Percentiles rank a stretch among this genome's conserved stretches.
Conservation (phyloP, 2,329 filamentous ascomycete genomes). For the Penicillium sp. region DNA sequence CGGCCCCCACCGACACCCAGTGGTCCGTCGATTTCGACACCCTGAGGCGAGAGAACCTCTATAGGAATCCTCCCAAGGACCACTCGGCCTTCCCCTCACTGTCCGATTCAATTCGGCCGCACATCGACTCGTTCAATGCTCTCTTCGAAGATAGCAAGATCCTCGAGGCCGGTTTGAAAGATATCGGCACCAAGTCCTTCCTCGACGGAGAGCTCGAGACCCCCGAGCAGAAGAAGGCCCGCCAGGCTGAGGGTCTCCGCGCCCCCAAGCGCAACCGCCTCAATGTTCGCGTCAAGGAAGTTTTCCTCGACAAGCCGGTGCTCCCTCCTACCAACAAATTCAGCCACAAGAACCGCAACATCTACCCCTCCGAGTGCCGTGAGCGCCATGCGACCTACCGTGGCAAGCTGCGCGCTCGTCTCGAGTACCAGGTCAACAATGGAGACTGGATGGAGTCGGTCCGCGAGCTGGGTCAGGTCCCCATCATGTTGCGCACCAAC, state of each 20-base stretch:
- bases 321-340: constrained; percentile 84
- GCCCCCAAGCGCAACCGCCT: constrained; percentile 71
- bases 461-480: constrained; percentile 84
- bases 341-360: constrained; percentile 76
- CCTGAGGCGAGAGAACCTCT: constrained; percentile 82
- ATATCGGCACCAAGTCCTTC: constrained; percentile 88
- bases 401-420: constrained; percentile 78
- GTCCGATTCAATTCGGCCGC: constrained; percentile 82
- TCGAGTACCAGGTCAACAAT: constrained; percentile 87
- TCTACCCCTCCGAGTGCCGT: constrained; percentile 89
- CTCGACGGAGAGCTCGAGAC: constrained; percentile 72
- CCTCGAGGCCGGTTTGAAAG: constrained; percentile 75
- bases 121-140: constrained; percentile 94
- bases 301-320: constrained; percentile 80
- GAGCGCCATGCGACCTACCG: constrained; percentile 91
- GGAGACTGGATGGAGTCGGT: constrained; percentile 81
- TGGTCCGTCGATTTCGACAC: constrained; percentile 91
- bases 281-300: constrained; percentile 75
- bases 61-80: constrained; percentile 84
- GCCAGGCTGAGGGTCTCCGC: constrained; percentile 59
- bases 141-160: constrained; percentile 76
- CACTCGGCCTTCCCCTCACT: constrained; percentile 86
- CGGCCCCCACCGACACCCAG: constrained; percentile 65
- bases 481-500: constrained; percentile 94
- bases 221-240: constrained; percentile 40